Conservation (phyloP, 768 basidiomycete species). For the Tephrocybe sp. region DNA sequence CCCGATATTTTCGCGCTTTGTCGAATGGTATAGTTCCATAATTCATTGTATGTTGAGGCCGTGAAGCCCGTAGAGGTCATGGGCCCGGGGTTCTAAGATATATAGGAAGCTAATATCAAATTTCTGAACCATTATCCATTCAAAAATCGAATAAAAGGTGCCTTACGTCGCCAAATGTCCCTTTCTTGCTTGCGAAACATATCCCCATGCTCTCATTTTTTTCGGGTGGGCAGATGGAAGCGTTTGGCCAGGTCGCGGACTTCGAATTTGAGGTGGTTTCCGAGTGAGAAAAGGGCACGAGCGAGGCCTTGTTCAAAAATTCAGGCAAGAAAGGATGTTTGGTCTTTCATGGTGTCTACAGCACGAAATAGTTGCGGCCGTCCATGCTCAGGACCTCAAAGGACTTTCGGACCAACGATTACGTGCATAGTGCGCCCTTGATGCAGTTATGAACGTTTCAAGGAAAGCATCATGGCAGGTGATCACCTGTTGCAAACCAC, state of each 20-base stretch:
- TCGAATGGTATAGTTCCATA: conserved; percentile 87
- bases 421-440: conserved; percentile 86
- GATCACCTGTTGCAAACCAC: conserved; percentile 82
- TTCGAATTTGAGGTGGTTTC: conserved; percentile 59
- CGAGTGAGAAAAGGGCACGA: conserved; percentile 77
- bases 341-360: conserved; percentile 74
- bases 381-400: background rate
- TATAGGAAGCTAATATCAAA: conserved; percentile 64
- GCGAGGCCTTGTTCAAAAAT: conserved; percentile 65
- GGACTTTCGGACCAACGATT: conserved; percentile 49
- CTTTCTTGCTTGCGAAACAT: conserved; percentile 84
- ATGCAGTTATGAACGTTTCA: background rate
- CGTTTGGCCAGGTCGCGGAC: conserved; percentile 72
- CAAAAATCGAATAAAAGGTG: too few species aligned
- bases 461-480: background rate
- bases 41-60: conserved; percentile 65
- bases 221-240: conserved; percentile 65
- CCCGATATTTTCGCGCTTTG: conserved; percentile 73
- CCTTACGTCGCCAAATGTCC: conserved; percentile 66
- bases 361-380: conserved; percentile 58
- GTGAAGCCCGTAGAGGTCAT: conserved; percentile 57
- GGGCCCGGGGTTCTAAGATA: conserved; percentile 65
- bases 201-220: conserved; percentile 91
- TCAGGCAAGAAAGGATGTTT: conserved; percentile 88
- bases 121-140: too few species aligned